Conservation (phyloP, 2,329 filamentous ascomycete genomes). For the Seiridium unicorne region DNA sequence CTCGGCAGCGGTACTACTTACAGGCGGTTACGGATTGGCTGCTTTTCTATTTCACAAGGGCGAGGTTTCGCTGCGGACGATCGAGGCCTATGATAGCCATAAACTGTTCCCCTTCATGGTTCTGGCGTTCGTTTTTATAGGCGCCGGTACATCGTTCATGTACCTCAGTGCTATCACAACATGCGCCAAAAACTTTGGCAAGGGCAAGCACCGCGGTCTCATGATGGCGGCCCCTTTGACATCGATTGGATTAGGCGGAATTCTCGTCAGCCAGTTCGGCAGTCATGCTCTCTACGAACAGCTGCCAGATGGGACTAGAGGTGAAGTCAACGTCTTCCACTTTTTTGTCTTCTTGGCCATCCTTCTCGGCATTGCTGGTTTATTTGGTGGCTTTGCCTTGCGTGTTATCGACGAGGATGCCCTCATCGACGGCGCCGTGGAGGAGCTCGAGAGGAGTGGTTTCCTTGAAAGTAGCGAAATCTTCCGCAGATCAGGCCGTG, state of each 20-base stretch:
- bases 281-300: constrained; percentile 74
- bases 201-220: constrained; percentile 81
- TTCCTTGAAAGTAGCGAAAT: constrained; percentile 74
- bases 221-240: constrained; percentile 90
- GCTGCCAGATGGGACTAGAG: constrained; percentile 58
- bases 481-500: constrained; percentile 56
- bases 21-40: constrained; percentile 77
- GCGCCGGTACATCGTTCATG: constrained; percentile 81
- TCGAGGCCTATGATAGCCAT: constrained; percentile 40
- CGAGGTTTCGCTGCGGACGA: constrained; percentile 29
- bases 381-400: constrained; percentile 72
- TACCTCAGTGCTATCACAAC: constrained; percentile 91
- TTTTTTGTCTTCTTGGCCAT: constrained; percentile 85
- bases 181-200: constrained; percentile 96
- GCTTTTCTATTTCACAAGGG: constrained; percentile 67
- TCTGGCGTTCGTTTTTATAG: constrained; percentile 77
- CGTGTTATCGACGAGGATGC: constrained; percentile 81
- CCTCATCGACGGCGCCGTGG: constrained; percentile 85
- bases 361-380: constrained; percentile 67
- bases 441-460: constrained; percentile 87
- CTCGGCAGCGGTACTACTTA: constrained; percentile 71
- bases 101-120: constrained; percentile 84
- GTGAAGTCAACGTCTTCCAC: constrained; percentile 71
- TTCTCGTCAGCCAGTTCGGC: constrained; percentile 92
- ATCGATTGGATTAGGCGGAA: constrained; percentile 87